These are phyloP conservation scores for Xerocomellus chrysenteron DNA, from an alignment of 768 basidiomycete species.

Conservation along the genomic window DNA sequence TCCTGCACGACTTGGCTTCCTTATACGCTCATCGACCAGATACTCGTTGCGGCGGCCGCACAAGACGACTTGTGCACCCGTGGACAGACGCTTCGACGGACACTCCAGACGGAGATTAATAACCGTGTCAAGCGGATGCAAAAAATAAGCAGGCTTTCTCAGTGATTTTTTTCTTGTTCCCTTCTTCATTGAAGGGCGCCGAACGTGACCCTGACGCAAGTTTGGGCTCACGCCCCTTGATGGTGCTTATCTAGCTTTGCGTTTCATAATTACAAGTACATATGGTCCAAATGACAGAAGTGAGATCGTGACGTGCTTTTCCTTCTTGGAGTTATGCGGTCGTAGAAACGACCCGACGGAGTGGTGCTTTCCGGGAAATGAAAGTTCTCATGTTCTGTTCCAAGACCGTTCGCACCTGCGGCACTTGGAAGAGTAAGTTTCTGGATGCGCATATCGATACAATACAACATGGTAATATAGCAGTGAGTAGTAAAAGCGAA, in stretches of 20 bases:
- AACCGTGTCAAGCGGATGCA: conserved; percentile 69
- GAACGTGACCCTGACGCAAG: not conserved
- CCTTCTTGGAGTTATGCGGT: conserved; percentile 7
- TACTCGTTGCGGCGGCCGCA: conserved; percentile 61
- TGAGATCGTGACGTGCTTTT: conserved; percentile 2
- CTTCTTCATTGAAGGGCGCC: not conserved
- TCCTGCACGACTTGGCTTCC: conserved; percentile 76
- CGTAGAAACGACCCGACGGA: not conserved
- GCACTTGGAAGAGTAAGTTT: not conserved
- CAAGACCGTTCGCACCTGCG: not conserved
- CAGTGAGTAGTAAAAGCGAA: conserved; percentile 7
- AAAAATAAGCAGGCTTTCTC: conserved; percentile 50
- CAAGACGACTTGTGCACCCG: conserved; percentile 50
- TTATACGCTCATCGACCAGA: conserved; percentile 81
- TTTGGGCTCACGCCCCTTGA: not conserved
- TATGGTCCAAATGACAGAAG: not conserved
- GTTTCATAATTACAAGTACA: conserved; percentile 9
- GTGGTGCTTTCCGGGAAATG: conserved; percentile 9
- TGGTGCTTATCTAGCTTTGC: not conserved
- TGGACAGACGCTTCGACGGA: conserved; percentile 40
- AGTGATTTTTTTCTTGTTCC: conserved; percentile 9
- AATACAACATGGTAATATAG: conserved; percentile 26
- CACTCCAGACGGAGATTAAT: conserved; percentile 58
- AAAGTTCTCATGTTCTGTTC: conserved; percentile 7
- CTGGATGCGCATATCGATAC: conserved; percentile 9